Percentiles rank a stretch among this genome's conserved stretches.
Conservation (phyloP, 257 asterid genomes). For the Ligustrum vulgare region DNA sequence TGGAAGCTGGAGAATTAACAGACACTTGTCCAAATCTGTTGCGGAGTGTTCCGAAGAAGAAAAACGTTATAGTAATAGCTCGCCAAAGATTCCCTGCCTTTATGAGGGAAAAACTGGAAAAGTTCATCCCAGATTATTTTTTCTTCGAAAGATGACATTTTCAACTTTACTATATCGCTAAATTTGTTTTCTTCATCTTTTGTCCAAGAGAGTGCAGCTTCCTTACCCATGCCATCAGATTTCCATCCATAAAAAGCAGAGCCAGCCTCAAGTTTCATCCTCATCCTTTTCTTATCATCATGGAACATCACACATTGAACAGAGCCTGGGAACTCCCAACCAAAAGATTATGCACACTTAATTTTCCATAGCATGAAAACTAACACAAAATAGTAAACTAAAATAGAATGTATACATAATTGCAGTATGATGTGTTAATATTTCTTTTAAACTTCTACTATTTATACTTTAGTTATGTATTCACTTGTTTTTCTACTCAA, state of each 20-base stretch:
- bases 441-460: no score
- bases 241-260: slow-evolving; percentile 54
- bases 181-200: slow-evolving; percentile 50
- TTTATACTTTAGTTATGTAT: no score
- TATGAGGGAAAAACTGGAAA: slow-evolving; percentile 39
- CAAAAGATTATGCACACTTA: no score
- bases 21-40: slow-evolving; percentile 51
- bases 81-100: slow-evolving; percentile 54
- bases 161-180: slow-evolving; percentile 38
- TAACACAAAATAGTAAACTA: no score
- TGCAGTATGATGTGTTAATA: no score
- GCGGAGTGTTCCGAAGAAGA: slow-evolving; percentile 46
- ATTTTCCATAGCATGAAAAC: no score
- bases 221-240: slow-evolving; percentile 55
- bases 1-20: slow-evolving; percentile 49
- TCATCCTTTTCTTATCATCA: slow-evolving; percentile 41
- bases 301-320: slow-evolving; percentile 58
- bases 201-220: slow-evolving; percentile 51
- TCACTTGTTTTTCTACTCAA: no score
- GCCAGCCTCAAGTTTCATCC: slow-evolving; percentile 54
- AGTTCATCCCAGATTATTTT: slow-evolving; percentile 57
- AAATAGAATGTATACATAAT: no score
- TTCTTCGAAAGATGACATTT: slow-evolving; percentile 37
- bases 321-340: slow-evolving; percentile 53
- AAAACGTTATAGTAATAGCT: slow-evolving; percentile 68